Evolutionary conservation across 2,329 filamentous ascomycete genomes (phyloP).

Genomic region (Teratosphaeriaceae sp.): DNA sequence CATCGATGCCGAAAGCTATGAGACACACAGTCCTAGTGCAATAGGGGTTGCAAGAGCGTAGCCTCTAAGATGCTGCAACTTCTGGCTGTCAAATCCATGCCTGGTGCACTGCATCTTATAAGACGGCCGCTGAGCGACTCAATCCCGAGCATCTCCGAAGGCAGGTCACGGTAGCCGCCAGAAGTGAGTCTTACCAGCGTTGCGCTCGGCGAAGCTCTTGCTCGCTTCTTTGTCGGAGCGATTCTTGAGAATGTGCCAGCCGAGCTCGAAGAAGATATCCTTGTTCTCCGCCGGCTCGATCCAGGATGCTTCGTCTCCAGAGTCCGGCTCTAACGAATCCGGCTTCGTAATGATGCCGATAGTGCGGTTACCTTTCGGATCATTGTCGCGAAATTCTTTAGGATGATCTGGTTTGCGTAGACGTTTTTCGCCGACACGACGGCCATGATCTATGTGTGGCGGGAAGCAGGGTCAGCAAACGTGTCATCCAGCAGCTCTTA

Average conservation of each 20-base stretch:
- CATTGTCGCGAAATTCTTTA: conserved; percentile 43
- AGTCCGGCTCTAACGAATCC: conserved; percentile 37
- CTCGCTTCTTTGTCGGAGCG: conserved; percentile 30
- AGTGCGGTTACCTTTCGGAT: conserved; percentile 42
- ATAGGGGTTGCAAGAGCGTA: too few species aligned
- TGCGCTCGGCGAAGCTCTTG: conserved; percentile 32
- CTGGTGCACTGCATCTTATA: too few species aligned
- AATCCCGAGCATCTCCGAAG: conserved; percentile 34
- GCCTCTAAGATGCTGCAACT: too few species aligned
- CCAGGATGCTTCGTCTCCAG: conserved; percentile 36
- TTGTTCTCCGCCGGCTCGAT: conserved; percentile 35
- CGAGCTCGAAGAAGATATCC: conserved; percentile 36
- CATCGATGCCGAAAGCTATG: too few species aligned
- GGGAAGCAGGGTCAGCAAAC: background rate
- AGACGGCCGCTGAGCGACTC: background rate
- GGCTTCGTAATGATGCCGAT: conserved; percentile 55
- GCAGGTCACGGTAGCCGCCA: conserved; percentile 24
- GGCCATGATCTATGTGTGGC: conserved; percentile 22
- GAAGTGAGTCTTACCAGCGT: conserved; percentile 30
- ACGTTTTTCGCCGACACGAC: conserved; percentile 39
- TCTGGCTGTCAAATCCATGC: too few species aligned
- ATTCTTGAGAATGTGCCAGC: conserved; percentile 52
- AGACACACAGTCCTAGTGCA: too few species aligned
- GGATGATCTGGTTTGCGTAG: conserved; percentile 52
- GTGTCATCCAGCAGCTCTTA: conserved; percentile 30